phyloP scores from a whole-genome alignment of 2,329 filamentous ascomycete genomes.

The Periconia sp. region DNA sequence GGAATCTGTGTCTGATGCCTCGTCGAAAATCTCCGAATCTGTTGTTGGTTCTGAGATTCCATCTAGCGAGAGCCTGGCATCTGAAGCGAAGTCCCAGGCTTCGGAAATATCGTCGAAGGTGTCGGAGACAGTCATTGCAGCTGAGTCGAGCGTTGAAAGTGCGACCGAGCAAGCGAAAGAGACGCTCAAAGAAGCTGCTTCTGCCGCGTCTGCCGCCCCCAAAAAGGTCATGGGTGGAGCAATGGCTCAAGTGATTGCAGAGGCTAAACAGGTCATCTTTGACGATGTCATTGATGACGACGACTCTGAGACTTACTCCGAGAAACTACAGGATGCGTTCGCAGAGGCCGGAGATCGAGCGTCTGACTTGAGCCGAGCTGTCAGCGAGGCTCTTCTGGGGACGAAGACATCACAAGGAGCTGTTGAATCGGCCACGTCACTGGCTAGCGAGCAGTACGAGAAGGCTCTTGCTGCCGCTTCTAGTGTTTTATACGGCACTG shows the following conservation, averaged over 20 bases:
- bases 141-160: conserved; percentile 17
- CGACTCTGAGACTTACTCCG: conserved; percentile 55
- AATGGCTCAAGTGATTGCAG: conserved; percentile 58
- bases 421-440: conserved; percentile 58
- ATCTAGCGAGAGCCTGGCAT: conserved; percentile 20
- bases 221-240: conserved; percentile 62
- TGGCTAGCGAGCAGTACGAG: conserved; percentile 63
- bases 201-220: conserved; percentile 37
- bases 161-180: conserved; percentile 27
- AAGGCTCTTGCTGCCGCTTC: conserved; percentile 64
- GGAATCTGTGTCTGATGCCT: conserved; percentile 41
- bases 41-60: conserved; percentile 19
- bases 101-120: conserved; percentile 31
- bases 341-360: conserved; percentile 60
- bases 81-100: conserved; percentile 13
- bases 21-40: conserved; percentile 38
- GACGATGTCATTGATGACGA: conserved; percentile 59
- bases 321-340: conserved; percentile 58
- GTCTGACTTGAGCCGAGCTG: conserved; percentile 60
- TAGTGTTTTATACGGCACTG: conserved; percentile 60
- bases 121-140: conserved; percentile 22
- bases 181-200: conserved; percentile 26
- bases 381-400: conserved; percentile 61
- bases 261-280: conserved; percentile 54
- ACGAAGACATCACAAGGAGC: conserved; percentile 53